Evolutionary conservation across 495 filamentous ascomycete genomes (phyloP).

Genomic region (Tirmania nivea): DNA sequence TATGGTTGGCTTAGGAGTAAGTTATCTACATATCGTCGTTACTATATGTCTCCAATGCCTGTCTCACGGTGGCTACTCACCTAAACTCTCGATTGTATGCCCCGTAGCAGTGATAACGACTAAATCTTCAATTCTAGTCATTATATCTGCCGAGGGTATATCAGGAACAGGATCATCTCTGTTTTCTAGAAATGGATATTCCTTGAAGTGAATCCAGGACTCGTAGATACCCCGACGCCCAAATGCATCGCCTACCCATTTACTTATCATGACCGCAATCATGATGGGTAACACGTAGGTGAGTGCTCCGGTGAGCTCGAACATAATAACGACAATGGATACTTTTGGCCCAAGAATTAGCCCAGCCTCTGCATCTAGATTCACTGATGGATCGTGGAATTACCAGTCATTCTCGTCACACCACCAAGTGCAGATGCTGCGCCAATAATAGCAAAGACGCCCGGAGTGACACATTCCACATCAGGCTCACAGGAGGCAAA

Average conservation of each 20-base stretch:
- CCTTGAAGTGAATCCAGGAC: conserved; percentile 88
- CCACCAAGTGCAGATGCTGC: conserved; percentile 91
- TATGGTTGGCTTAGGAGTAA: conserved; percentile 54
- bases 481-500: conserved; percentile 74
- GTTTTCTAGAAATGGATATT: conserved; percentile 90
- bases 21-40: conserved; percentile 17
- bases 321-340: conserved; percentile 98
- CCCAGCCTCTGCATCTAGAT: background rate
- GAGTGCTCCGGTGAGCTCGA: conserved; percentile 85
- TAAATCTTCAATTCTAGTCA: conserved; percentile 82
- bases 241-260: conserved; percentile 97
- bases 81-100: conserved; percentile 58
- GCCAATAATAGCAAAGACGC: conserved; percentile 89
- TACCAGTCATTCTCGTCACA: conserved; percentile 74
- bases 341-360: conserved; percentile 15
- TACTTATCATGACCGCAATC: conserved; percentile 97
- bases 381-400: background rate
- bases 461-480: conserved; percentile 75
- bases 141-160: conserved; percentile 60
- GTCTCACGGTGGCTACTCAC: background rate
- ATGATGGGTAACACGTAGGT: conserved; percentile 97
- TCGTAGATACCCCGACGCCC: conserved; percentile 91
- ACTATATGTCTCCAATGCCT: too few relatives aligned
- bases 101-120: conserved; percentile 68
- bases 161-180: conserved; percentile 71